phyloP scores from a whole-genome alignment of 129 eudicot genomes.

The Flaveria sonorensis region DNA sequence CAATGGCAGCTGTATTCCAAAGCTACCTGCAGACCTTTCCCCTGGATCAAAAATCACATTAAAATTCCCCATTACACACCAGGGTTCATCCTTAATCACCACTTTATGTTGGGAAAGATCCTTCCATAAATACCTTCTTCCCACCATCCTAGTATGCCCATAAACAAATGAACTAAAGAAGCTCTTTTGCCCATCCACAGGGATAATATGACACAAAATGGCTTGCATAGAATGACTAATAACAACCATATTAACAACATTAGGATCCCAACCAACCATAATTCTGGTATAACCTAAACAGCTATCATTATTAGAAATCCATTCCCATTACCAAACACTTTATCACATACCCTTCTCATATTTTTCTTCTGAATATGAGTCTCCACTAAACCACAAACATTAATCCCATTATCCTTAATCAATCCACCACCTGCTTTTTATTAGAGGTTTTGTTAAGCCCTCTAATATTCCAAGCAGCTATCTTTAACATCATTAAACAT shows the following conservation, averaged over 20 bases:
- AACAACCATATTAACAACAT: not conserved
- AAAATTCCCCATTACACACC: not conserved
- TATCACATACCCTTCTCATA: not conserved
- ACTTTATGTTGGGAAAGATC: not conserved
- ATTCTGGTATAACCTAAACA: not conserved
- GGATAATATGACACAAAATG: not conserved
- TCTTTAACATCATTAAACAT: not conserved
- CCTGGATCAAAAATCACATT: not conserved
- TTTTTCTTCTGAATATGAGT: not conserved
- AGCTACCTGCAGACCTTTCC: not conserved
- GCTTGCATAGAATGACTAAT: not conserved
- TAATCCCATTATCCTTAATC: not conserved
- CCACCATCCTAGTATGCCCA: not conserved
- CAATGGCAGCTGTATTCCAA: not conserved
- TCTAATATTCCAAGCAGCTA: not conserved
- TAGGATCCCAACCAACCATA: not conserved
- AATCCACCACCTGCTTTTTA: not conserved
- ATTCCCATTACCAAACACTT: not conserved
- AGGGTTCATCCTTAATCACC: not conserved
- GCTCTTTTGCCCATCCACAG: rapidly evolving
- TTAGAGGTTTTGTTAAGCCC: not conserved
- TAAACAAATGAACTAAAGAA: not conserved
- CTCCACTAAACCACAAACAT: not conserved
- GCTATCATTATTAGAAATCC: not conserved
- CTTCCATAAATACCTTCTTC: not conserved